Percentiles rank a stretch among this genome's conserved stretches.
phyloP scores from a whole-genome alignment of 495 filamentous ascomycete species.

The Aspergillus coremiiformis region DNA sequence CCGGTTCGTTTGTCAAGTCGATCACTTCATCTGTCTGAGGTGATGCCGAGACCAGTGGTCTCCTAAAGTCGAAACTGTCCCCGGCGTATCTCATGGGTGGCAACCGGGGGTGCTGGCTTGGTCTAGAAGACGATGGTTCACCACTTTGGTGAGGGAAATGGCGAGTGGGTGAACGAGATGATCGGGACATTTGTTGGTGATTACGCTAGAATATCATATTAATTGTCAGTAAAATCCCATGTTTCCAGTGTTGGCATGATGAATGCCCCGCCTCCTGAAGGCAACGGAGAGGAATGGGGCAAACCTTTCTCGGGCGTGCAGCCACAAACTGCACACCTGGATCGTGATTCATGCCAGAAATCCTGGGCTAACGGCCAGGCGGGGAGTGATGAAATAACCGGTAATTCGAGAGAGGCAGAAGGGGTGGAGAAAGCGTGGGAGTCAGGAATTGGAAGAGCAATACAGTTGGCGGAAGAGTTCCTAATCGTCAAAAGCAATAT shows the following conservation, averaged over 20 bases:
- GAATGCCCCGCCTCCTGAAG: conserved; percentile 20
- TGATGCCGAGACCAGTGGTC: conserved; percentile 32
- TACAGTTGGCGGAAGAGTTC: neutral
- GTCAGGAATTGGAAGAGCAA: neutral
- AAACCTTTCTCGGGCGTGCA: conserved; percentile 38
- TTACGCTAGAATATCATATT: conserved; percentile 23
- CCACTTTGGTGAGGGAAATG: conserved; percentile 2
- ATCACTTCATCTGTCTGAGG: conserved; percentile 38
- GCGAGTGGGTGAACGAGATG: conserved; percentile 17
- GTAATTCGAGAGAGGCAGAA: neutral
- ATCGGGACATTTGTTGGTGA: conserved; percentile 33
- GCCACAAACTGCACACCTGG: conserved; percentile 33
- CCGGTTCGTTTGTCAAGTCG: conserved; percentile 48
- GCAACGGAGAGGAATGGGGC: conserved; percentile 5
- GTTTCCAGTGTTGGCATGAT: neutral
- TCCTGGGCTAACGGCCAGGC: neutral
- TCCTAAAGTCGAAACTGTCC: conserved; percentile 45
- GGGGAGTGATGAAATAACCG: neutral
- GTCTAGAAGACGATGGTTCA: conserved; percentile 18
- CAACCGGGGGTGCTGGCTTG: neutral
- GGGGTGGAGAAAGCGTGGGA: neutral
- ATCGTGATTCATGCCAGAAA: conserved; percentile 28
- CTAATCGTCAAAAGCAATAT: neutral
- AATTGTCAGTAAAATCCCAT: conserved; percentile 1
- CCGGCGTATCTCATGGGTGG: conserved; percentile 28